Evolutionary conservation across 495 filamentous ascomycete genomes (phyloP).

Genomic region (Pyronema omphalodes): DNA sequence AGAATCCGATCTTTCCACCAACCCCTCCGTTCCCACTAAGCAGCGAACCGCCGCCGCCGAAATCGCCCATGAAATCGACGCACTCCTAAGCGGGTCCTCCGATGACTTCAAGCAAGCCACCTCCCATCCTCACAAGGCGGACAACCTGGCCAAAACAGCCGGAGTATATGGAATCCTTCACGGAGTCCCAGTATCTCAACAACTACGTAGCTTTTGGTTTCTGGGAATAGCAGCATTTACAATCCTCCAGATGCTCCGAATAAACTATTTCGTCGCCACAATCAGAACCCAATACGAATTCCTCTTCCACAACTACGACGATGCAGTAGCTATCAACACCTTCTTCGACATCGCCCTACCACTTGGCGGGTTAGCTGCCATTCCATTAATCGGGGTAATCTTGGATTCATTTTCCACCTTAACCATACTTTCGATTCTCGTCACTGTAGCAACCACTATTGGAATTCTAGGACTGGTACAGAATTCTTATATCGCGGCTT

Average conservation of each 20-base stretch:
- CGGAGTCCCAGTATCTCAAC: conserved; percentile 45
- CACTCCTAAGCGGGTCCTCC: conserved; percentile 47
- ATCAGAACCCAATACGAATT: conserved; percentile 69
- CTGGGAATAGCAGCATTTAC: conserved; percentile 74
- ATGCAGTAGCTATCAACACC: conserved; percentile 53
- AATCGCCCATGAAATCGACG: conserved; percentile 54
- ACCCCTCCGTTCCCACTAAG: conserved; percentile 33
- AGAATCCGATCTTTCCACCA: conserved; percentile 42
- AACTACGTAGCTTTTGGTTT: conserved; percentile 77
- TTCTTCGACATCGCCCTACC: conserved; percentile 84
- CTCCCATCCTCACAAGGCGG: conserved; percentile 31
- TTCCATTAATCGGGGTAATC: conserved; percentile 74
- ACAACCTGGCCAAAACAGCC: conserved; percentile 26
- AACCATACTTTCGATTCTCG: conserved; percentile 56
- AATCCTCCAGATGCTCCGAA: conserved; percentile 33
- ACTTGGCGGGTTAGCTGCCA: conserved; percentile 60
- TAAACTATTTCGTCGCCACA: conserved; percentile 95
- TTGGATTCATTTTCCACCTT: conserved; percentile 63
- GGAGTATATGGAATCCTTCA: conserved; percentile 88
- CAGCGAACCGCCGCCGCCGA: conserved; percentile 41
- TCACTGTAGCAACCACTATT: conserved; percentile 52
- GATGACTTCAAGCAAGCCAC: not conserved
- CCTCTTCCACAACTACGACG: conserved; percentile 41
- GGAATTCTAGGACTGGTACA: conserved; percentile 64
- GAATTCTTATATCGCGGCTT: conserved; percentile 45